Conservation (phyloP, 768 basidiomycete genomes). For the Suillus cothurnatus region DNA sequence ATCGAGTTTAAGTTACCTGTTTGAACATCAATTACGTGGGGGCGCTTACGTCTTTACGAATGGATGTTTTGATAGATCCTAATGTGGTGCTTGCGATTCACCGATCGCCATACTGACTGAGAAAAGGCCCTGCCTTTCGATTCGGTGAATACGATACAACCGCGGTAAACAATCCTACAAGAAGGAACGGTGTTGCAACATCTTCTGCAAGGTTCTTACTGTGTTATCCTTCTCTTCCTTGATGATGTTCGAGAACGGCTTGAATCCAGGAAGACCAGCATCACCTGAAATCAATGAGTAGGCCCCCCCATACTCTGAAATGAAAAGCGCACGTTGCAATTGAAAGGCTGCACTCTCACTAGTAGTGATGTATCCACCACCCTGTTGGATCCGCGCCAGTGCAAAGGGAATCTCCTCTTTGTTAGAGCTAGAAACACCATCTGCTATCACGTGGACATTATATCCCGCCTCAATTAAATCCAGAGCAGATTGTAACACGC, state of each 20-base stretch:
- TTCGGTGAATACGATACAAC: too few species aligned
- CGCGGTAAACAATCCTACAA: neutral
- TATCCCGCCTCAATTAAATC: constrained; percentile 56
- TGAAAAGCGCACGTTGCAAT: constrained; percentile 53
- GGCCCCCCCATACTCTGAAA: constrained; percentile 12
- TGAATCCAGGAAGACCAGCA: constrained; percentile 65
- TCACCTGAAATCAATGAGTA: constrained; percentile 48
- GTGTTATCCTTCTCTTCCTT: constrained; percentile 79
- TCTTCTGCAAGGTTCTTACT: constrained; percentile 32
- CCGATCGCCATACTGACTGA: too few species aligned
- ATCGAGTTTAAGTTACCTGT: too few species aligned
- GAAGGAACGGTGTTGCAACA: constrained; percentile 30
- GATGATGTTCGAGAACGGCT: constrained; percentile 65
- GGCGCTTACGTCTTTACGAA: too few species aligned
- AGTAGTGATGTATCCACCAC: constrained; percentile 75
- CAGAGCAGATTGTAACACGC: constrained; percentile 81
- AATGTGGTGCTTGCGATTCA: too few species aligned
- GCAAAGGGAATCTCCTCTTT: constrained; percentile 79
- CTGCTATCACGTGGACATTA: constrained; percentile 73
- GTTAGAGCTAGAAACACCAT: constrained; percentile 84
- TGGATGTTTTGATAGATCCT: too few species aligned
- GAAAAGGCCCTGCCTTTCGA: too few species aligned
- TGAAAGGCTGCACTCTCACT: constrained; percentile 84
- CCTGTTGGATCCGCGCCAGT: constrained; percentile 63
- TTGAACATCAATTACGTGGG: too few species aligned